Conservation (phyloP, 345 rosid genomes). For the Citropsis articulata region DNA sequence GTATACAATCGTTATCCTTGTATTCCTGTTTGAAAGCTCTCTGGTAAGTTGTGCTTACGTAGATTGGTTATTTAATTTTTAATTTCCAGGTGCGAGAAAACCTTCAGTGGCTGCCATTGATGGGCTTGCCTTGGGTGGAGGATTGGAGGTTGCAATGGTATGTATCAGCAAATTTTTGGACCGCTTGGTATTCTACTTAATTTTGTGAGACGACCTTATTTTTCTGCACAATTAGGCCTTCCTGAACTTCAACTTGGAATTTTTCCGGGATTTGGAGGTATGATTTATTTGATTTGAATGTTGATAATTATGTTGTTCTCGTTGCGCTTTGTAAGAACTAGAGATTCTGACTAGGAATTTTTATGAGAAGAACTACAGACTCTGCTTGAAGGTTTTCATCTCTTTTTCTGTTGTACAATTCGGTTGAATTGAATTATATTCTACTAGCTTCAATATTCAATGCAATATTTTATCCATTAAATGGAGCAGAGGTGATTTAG, state of each 20-base stretch:
- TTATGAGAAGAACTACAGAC: background rate
- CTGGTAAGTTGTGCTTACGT: background rate
- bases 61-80: slow-evolving; percentile 14
- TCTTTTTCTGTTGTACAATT: background rate
- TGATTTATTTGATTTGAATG: background rate
- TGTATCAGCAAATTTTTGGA: slow-evolving; percentile 12
- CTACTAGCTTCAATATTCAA: background rate
- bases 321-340: too few relatives aligned
- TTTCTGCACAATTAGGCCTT: slow-evolving; percentile 67
- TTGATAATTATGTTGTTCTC: background rate
- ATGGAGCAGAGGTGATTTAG: background rate
- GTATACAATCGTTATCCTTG: slow-evolving; percentile 28
- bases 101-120: slow-evolving; percentile 99
- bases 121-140: slow-evolving; percentile 99
- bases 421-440: background rate
- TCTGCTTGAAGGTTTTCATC: background rate
- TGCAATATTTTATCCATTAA: background rate
- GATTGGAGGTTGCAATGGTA: slow-evolving; percentile 96
- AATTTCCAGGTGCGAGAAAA: slow-evolving; percentile 69
- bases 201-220: slow-evolving; percentile 12
- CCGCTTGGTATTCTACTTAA: background rate
- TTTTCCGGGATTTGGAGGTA: slow-evolving; percentile 99
- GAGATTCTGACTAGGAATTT: too few relatives aligned
- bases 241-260: slow-evolving; percentile 94
- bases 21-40: background rate